Conservation (phyloP, 441 rosid species). For the Erysimum cheiri region DNA sequence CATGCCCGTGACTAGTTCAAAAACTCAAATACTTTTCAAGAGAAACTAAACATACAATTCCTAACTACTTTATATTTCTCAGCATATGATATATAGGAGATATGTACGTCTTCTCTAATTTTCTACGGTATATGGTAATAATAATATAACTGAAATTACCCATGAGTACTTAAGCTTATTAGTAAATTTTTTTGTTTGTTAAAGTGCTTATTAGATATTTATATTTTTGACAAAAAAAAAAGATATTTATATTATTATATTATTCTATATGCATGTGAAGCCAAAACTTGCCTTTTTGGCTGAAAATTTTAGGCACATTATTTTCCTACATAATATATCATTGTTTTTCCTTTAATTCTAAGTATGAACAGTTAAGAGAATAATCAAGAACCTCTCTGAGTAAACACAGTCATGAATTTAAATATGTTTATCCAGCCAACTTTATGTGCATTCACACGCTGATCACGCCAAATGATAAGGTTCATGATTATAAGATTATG, state of each 20-base stretch:
- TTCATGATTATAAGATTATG: conserved; percentile 2
- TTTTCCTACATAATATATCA: conserved; percentile 1
- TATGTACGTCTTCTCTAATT: not conserved
- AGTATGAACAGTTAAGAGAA: not conserved
- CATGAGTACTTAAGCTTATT: not conserved
- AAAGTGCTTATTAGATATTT: not conserved
- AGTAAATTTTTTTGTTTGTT: no score
- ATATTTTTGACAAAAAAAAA: no score
- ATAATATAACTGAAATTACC: conserved; percentile 10
- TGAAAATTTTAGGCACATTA: conserved; percentile 3
- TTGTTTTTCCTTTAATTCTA: not conserved
- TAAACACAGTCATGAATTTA: conserved; percentile 7
- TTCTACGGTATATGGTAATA: not conserved
- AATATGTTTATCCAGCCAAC: conserved; percentile 24
- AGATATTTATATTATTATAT: not conserved
- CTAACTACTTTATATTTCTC: not conserved
- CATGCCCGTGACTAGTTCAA: no score
- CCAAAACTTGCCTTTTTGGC: conserved; percentile 40
- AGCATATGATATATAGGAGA: not conserved
- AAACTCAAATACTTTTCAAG: not conserved
- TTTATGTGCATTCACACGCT: conserved; percentile 31
- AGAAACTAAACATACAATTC: not conserved
- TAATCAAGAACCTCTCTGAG: conserved; percentile 9
- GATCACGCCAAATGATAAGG: conserved; percentile 28
- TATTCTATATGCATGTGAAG: conserved; percentile 28